Evolutionary conservation across 345 rosid genomes (phyloP).

Genomic region (Cardiospermum halicacabum): DNA sequence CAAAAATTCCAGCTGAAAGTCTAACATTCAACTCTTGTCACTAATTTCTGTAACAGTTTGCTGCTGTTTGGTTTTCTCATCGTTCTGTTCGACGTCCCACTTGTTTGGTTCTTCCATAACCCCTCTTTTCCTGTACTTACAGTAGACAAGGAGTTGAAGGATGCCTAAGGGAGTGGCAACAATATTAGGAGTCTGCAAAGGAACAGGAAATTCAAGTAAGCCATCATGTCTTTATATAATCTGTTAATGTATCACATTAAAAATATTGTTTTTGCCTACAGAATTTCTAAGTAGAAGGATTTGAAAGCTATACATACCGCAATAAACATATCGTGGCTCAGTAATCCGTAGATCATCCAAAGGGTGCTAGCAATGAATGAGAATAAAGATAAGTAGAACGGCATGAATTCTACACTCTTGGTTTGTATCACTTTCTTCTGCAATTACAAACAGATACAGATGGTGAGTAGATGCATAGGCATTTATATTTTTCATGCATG

Average conservation of each 20-base stretch:
- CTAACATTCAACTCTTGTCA: slow-evolving; percentile 24
- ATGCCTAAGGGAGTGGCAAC: slow-evolving; percentile 65
- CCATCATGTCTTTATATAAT: neutral
- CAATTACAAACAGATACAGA: slow-evolving; percentile 14
- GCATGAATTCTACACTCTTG: slow-evolving; percentile 90
- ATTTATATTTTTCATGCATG: neutral
- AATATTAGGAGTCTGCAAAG: slow-evolving; percentile 65
- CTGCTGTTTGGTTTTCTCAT: slow-evolving; percentile 30
- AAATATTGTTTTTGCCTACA: neutral
- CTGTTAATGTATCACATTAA: neutral
- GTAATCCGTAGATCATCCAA: slow-evolving; percentile 74
- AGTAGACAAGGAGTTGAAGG: slow-evolving; percentile 59
- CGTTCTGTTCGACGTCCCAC: slow-evolving; percentile 47
- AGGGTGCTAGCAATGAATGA: slow-evolving; percentile 63
- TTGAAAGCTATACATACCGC: slow-evolving; percentile 44
- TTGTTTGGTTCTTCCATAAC: slow-evolving; percentile 37
- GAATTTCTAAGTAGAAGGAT: neutral
- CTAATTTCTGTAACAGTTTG: slow-evolving; percentile 22
- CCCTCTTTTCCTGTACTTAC: slow-evolving; percentile 53
- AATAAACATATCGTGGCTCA: slow-evolving; percentile 68
- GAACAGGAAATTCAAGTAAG: neutral
- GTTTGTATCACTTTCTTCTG: slow-evolving; percentile 74
- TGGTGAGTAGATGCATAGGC: neutral
- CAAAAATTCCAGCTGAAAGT: neutral
- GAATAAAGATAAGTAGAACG: slow-evolving; percentile 77